A percentile compares a stretch with the other conserved stretches of the same genome.
Conservation (phyloP, 2,329 filamentous ascomycete species). For the Ophiosphaerella herpotricha region DNA sequence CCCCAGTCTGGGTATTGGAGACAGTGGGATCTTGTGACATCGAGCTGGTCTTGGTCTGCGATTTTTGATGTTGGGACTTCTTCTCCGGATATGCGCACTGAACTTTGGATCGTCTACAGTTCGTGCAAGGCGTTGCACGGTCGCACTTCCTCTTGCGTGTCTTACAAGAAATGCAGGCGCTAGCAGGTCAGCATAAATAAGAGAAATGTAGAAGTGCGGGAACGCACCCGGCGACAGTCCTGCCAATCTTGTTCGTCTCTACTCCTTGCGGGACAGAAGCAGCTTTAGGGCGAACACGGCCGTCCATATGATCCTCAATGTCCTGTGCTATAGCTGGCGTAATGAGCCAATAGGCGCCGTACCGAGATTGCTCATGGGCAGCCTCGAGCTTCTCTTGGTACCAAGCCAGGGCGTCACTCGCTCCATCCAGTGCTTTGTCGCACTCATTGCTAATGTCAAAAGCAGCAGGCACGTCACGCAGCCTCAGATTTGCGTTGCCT, state of each 20-base stretch:
- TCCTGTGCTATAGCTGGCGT: conserved; percentile 44
- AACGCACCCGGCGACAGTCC: conserved; percentile 1
- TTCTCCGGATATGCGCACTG: conserved; percentile 3
- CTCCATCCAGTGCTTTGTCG: conserved; percentile 67
- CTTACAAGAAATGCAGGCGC: conserved; percentile 12
- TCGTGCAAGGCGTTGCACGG: conserved; percentile 12
- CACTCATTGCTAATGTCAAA: conserved; percentile 71
- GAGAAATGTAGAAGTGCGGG: not conserved
- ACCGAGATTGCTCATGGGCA: conserved; percentile 61
- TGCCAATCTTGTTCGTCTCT: conserved; percentile 7
- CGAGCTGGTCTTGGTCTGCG: too few relatives aligned
- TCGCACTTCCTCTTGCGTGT: conserved; percentile 17
- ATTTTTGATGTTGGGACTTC: not conserved
- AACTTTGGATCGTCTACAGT: conserved; percentile 7
- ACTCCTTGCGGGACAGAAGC: conserved; percentile 19
- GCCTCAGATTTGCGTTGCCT: conserved; percentile 44
- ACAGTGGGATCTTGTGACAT: not conserved
- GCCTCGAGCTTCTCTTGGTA: conserved; percentile 69
- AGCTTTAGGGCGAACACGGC: conserved; percentile 8
- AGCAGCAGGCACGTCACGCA: conserved; percentile 69
- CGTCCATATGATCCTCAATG: conserved; percentile 36
- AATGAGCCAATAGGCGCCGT: conserved; percentile 71
- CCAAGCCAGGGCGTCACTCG: conserved; percentile 67
- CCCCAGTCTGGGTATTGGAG: not conserved
- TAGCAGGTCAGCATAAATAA: not conserved